Percentiles rank a stretch among this genome's conserved stretches.
phyloP scores from a whole-genome alignment of 306 rosid genomes.

The Cucurbita argyrosperma region DNA sequence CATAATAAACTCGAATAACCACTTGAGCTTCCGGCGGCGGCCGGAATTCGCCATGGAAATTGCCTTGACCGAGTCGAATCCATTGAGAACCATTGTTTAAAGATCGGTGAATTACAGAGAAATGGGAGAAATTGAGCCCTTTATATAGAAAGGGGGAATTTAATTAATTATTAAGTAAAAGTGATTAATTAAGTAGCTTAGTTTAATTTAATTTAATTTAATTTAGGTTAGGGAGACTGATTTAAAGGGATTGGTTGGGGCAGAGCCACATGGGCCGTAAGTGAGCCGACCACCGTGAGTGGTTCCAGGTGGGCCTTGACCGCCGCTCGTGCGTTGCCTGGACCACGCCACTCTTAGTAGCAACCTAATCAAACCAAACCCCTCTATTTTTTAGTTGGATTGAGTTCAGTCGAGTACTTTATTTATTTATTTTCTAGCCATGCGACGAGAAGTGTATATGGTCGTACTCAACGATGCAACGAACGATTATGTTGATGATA shows the following conservation, averaged over 20 bases:
- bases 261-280: neutral
- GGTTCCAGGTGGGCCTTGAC: neutral
- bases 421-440: too few relatives aligned
- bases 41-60: slow-evolving; percentile 19
- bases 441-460: too few relatives aligned
- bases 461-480: too few relatives aligned
- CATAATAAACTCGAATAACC: slow-evolving; percentile 10
- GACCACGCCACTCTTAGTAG: neutral
- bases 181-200: neutral
- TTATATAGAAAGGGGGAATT: neutral
- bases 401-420: too few relatives aligned
- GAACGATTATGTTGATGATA: too few relatives aligned
- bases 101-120: neutral
- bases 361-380: too few relatives aligned
- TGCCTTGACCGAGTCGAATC: slow-evolving; percentile 12
- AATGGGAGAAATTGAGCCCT: neutral
- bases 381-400: too few relatives aligned
- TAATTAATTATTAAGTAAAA: neutral
- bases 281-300: neutral
- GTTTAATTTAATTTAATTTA: neutral
- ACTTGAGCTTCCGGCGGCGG: slow-evolving; percentile 12
- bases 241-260: neutral
- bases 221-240: neutral
- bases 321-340: neutral
- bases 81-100: neutral